These are phyloP conservation scores for Globisporangium abappressorium DNA, from an alignment of 352 stramenopile species.

Conservation along the genomic window DNA sequence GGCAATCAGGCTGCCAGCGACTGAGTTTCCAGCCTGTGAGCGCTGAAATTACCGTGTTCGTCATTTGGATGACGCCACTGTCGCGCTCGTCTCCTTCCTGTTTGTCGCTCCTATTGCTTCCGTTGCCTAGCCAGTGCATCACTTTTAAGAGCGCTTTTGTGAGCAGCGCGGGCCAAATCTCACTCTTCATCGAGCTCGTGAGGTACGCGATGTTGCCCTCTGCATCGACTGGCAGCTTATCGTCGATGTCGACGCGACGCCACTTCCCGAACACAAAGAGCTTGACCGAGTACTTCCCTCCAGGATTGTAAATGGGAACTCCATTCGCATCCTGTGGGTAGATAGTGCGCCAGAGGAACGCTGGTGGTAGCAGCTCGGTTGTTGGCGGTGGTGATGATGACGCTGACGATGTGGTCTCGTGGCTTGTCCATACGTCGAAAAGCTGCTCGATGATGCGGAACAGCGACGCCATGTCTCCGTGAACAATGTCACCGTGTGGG, in stretches of 20 bases:
- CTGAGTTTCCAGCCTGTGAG: slow-evolving; percentile 66
- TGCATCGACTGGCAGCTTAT: slow-evolving; percentile 55
- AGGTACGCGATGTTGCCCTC: slow-evolving; percentile 50
- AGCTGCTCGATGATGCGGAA: slow-evolving; percentile 69
- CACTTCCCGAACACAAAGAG: slow-evolving; percentile 72
- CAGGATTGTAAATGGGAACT: slow-evolving; percentile 56
- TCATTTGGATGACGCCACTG: slow-evolving; percentile 21
- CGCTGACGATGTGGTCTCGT: background rate
- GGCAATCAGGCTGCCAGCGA: slow-evolving; percentile 21
- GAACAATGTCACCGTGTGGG: slow-evolving; percentile 62
- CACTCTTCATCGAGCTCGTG: slow-evolving; percentile 51
- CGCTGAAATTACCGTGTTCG: slow-evolving; percentile 30
- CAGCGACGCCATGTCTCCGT: slow-evolving; percentile 63
- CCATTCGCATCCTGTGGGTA: slow-evolving; percentile 56
- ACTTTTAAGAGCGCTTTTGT: slow-evolving; percentile 78
- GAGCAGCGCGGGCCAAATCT: slow-evolving; percentile 68
- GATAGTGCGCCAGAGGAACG: slow-evolving; percentile 73
- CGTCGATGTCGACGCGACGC: slow-evolving; percentile 69
- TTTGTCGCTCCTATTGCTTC: background rate
- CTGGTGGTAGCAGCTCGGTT: background rate
- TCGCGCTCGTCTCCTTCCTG: background rate
- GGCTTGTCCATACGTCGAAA: slow-evolving; percentile 19
- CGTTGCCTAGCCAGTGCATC: slow-evolving; percentile 38
- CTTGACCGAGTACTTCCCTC: slow-evolving; percentile 75
- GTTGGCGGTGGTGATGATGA: background rate